Evolutionary conservation across 139 green algal species (phyloP), one percentile per base, ranked within the genome.

Genomic region (Tetraselmis striata): DNA sequence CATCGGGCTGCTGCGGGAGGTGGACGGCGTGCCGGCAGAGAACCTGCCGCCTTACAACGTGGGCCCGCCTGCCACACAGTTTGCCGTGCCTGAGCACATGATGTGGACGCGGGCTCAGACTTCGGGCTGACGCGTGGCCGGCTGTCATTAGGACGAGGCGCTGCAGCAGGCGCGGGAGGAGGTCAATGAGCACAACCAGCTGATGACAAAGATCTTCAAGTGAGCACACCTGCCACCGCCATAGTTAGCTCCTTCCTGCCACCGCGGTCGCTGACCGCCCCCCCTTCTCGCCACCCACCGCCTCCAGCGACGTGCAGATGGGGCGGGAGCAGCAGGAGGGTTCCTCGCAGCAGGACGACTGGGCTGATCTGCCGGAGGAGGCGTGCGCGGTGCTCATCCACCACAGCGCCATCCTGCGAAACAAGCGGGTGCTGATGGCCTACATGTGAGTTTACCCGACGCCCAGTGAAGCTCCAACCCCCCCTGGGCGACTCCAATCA

Each of bases 311-410:
- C n/a, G 30, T 30, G 79, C n/a, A 77, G 28, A n/a, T 29, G 2
- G 2, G 24, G 31, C 67, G 80, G 30, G n/a, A 77, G 30, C 77
- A 86, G 30, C 30, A 30, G 32, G 81, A 80, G 23, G 29, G 23
- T 18, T 83, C 82, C 0, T 76, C 78, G 24, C 59, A 81, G 24
- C 31, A 84, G 29, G 75, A 75, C 1, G 2, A 30, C n/a, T 83
- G 75, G 23, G 79, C 80, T 30, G 45, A 75, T 27, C 79, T 83
- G 26, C 78, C 83, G 30, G 83, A 86, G 5, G 84, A 92, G 76
- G 86, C 89, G 0, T 83, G 80, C 25, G 87, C 91, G 78, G 77
- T 92, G 25, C 82, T 92, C 31, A 84, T 92, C 0, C 89, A 92
- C 29, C 89, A 92, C 31, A 80, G 79, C 24, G 74, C 79, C 80